These are phyloP conservation scores for Aspergillus sp. DNA, from an alignment of 2,329 filamentous ascomycete genomes.

Conservation along the genomic window DNA sequence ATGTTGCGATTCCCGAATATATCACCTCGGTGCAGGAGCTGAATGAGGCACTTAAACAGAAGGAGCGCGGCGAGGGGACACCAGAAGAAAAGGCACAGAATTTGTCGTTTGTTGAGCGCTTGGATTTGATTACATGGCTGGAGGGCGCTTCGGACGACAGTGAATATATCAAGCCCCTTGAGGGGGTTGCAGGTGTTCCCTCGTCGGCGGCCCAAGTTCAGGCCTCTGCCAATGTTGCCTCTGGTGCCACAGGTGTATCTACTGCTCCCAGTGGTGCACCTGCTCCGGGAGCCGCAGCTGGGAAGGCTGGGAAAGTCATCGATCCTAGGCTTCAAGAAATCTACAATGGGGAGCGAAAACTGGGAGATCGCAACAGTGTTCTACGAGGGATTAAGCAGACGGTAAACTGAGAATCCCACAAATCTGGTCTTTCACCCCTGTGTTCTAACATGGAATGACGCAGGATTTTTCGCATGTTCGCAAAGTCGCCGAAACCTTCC, in stretches of 20 bases:
- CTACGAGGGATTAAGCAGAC: slow-evolving; percentile 85
- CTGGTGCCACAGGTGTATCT: slow-evolving; percentile 42
- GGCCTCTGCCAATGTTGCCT: slow-evolving; percentile 50
- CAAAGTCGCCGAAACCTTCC: slow-evolving; percentile 77
- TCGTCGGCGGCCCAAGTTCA: slow-evolving; percentile 43
- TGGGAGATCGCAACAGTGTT: slow-evolving; percentile 88
- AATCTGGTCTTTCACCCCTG: no score
- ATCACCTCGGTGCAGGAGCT: slow-evolving; percentile 78
- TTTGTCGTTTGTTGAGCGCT: slow-evolving; percentile 83
- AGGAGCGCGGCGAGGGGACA: slow-evolving; percentile 28
- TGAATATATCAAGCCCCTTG: slow-evolving; percentile 86
- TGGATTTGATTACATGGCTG: slow-evolving; percentile 91
- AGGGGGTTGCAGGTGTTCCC: slow-evolving; percentile 53
- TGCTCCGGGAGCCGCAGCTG: slow-evolving; percentile 27
- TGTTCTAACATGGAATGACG: neutral
- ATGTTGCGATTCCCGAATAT: slow-evolving; percentile 86
- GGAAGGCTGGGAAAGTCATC: slow-evolving; percentile 64
- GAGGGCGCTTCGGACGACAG: slow-evolving; percentile 86
- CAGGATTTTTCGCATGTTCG: slow-evolving; percentile 94
- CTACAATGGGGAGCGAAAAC: slow-evolving; percentile 85
- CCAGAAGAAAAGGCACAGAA: slow-evolving; percentile 71
- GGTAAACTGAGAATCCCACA: slow-evolving; percentile 49
- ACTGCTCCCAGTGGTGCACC: slow-evolving; percentile 39
- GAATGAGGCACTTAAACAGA: slow-evolving; percentile 67
- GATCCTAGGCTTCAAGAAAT: slow-evolving; percentile 84